phyloP scores from a whole-genome alignment of 2,329 filamentous ascomycete species.

The Pseudocercospora macadamiae region DNA sequence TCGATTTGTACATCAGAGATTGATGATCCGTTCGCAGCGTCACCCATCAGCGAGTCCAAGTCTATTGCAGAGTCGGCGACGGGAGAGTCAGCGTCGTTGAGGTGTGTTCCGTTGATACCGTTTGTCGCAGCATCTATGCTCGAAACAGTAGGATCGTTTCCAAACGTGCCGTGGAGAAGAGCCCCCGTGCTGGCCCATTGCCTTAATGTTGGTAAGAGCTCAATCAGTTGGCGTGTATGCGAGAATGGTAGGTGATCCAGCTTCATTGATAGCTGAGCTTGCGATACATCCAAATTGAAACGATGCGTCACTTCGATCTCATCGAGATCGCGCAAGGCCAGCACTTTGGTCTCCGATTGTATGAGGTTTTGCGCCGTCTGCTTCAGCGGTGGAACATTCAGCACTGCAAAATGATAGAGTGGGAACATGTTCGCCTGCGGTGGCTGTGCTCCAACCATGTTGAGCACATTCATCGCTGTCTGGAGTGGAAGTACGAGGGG shows the following conservation, averaged over 20 bases:
- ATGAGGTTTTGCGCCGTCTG: not conserved
- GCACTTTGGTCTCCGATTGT: not conserved
- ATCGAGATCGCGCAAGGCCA: not conserved
- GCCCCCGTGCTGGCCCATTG: slow-evolving; percentile 74
- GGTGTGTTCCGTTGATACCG: not conserved
- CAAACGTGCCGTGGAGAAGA: slow-evolving; percentile 54
- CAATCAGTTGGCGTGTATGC: slow-evolving; percentile 75
- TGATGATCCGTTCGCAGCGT: not conserved
- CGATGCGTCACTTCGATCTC: slow-evolving; percentile 40
- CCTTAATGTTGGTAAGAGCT: slow-evolving; percentile 71
- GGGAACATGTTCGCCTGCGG: slow-evolving; percentile 39
- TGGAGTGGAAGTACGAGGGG: slow-evolving; percentile 70
- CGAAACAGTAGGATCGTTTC: not conserved
- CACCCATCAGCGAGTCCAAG: not conserved
- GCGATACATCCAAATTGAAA: slow-evolving; percentile 70
- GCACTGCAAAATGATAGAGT: slow-evolving; percentile 27
- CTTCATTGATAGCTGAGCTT: slow-evolving; percentile 70
- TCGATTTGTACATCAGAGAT: slow-evolving; percentile 29
- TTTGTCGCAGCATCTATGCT: not conserved
- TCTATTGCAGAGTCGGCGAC: slow-evolving; percentile 5
- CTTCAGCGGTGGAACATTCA: slow-evolving; percentile 11
- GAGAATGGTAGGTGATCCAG: slow-evolving; percentile 73
- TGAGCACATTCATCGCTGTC: slow-evolving; percentile 65
- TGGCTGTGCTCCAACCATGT: slow-evolving; percentile 61
- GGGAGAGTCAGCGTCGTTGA: not conserved